Conservation (phyloP, 805 yeast genomes). For the Debaryomyces maramus region DNA sequence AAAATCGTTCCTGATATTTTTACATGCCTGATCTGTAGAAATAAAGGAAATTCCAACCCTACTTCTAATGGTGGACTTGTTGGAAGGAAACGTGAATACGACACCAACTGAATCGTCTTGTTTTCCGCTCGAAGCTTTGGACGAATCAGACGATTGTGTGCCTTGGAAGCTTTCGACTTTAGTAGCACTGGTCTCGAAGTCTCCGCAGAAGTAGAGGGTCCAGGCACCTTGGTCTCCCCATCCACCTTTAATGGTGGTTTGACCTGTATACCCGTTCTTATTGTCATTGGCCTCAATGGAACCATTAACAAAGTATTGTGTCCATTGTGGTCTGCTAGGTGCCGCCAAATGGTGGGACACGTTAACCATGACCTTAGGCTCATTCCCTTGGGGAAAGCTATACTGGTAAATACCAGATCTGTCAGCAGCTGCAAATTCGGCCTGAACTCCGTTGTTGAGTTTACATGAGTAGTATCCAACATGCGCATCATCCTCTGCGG, state of each 20-base stretch:
- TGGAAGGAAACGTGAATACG: conserved; percentile 20
- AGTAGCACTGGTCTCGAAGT: conserved; percentile 20
- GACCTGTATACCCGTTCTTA: conserved; percentile 22
- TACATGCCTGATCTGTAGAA: conserved; percentile 28
- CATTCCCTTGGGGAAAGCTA: conserved; percentile 12
- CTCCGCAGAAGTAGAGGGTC: conserved; percentile 30
- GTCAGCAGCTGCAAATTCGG: conserved; percentile 27
- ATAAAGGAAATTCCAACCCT: conserved; percentile 31
- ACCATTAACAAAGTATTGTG: conserved; percentile 30
- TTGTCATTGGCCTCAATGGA: conserved; percentile 15
- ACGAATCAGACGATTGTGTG: background rate
- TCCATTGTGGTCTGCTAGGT: conserved; percentile 30
- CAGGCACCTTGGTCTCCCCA: conserved; percentile 31
- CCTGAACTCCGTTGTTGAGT: conserved; percentile 18
- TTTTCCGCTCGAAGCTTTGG: conserved; percentile 5
- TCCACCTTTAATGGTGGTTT: conserved; percentile 27
- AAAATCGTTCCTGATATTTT: conserved; percentile 20
- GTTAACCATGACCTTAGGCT: conserved; percentile 24
- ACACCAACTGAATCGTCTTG: conserved; percentile 22
- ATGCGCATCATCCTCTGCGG: conserved; percentile 18
- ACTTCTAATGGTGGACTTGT: conserved; percentile 7
- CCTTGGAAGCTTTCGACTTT: conserved; percentile 14
- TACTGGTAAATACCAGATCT: conserved; percentile 28
- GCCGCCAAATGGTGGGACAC: conserved; percentile 29
- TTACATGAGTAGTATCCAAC: conserved; percentile 27